Conservation (phyloP, 257 asterid genomes). For the Solanum ahanhuiri region DNA sequence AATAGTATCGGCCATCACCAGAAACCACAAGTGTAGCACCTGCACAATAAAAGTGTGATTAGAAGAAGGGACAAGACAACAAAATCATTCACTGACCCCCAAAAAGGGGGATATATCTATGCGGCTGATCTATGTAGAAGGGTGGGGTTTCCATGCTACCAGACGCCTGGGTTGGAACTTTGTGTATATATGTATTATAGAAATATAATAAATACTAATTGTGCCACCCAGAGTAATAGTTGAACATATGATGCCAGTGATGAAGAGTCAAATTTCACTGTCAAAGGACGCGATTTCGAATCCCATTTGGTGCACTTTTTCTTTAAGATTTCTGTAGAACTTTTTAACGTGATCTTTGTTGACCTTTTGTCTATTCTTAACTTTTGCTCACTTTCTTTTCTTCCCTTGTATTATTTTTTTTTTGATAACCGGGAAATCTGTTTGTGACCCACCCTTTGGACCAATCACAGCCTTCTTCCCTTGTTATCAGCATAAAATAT, state of each 20-base stretch:
- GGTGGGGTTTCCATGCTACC: not conserved
- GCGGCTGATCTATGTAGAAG: not conserved
- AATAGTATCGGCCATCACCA: constrained; percentile 96
- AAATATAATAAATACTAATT: not conserved
- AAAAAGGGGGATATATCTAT: not conserved
- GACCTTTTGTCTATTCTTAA: not conserved
- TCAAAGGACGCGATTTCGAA: not conserved
- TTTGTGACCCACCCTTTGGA: too few relatives aligned
- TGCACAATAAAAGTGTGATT: constrained; percentile 13
- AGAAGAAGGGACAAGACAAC: not conserved
- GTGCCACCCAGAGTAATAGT: not conserved
- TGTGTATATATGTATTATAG: not conserved
- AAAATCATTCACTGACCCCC: not conserved
- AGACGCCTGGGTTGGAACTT: not conserved
- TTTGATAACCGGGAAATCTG: too few relatives aligned
- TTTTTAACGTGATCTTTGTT: not conserved
- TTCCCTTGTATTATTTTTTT: not conserved
- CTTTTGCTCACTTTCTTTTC: not conserved
- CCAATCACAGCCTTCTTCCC: not conserved
- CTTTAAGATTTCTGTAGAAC: not conserved
- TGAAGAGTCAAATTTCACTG: not conserved
- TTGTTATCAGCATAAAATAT: not conserved
- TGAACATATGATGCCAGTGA: not conserved
- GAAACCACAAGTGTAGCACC: constrained; percentile 97
- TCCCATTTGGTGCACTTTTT: not conserved